phyloP scores from a whole-genome alignment of 1,139 yeast species.

The Ogataea hybrid region DNA sequence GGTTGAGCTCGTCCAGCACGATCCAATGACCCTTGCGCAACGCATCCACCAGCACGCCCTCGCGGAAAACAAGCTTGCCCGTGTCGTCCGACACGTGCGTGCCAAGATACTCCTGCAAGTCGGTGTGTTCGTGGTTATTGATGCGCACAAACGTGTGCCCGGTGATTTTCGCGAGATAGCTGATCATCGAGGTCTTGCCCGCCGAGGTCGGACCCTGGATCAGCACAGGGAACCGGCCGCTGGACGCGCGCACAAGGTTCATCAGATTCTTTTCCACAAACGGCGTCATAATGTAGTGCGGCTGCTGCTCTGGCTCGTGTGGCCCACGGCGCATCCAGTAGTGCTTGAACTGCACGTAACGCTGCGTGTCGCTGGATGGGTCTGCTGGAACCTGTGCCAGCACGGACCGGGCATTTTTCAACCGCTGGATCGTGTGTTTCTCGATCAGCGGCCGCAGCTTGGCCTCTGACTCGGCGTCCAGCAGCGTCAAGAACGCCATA shows the following conservation, averaged over 20 bases:
- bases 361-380: conserved; percentile 43
- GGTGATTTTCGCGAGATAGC: conserved; percentile 82
- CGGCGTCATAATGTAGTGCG: conserved; percentile 90
- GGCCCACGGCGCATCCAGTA: conserved; percentile 90
- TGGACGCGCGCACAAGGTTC: conserved; percentile 88
- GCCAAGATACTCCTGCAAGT: conserved; percentile 92
- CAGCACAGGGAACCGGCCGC: conserved; percentile 87
- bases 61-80: conserved; percentile 81
- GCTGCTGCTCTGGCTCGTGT: conserved; percentile 57
- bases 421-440: conserved; percentile 65
- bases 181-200: conserved; percentile 97
- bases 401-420: conserved; percentile 73
- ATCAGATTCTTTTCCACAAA: conserved; percentile 91
- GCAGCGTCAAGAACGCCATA: conserved; percentile 85
- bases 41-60: conserved; percentile 93
- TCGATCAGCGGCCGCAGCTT: conserved; percentile 67
- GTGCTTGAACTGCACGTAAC: conserved; percentile 78
- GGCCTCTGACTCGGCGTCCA: conserved; percentile 72
- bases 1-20: conserved; percentile 91
- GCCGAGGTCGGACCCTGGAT: conserved; percentile 99
- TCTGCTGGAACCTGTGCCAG: conserved; percentile 65
- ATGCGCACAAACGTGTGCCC: conserved; percentile 97
- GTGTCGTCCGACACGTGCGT: conserved; percentile 84
- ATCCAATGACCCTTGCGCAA: conserved; percentile 94
- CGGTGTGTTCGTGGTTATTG: conserved; percentile 98